Evolutionary conservation across 1,284 basidiomycete species (phyloP).

Genomic region (Malassezia equina): DNA sequence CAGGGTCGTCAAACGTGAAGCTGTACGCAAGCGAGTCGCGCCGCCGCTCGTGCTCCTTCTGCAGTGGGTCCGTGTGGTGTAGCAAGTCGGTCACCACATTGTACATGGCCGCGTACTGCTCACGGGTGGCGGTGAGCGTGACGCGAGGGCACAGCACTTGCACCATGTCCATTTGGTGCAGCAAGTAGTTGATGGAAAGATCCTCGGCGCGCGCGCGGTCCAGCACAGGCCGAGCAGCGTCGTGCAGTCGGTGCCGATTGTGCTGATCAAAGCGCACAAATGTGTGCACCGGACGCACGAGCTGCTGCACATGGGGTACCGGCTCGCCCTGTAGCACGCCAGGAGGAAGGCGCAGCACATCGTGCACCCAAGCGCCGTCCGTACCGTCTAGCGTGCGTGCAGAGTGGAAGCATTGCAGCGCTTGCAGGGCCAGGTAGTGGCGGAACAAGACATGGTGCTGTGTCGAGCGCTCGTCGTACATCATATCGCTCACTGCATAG

Average conservation of each 20-base stretch:
- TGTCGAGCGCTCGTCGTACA: conserved; percentile 70
- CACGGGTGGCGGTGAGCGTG: conserved; percentile 71
- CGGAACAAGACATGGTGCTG: conserved; percentile 76
- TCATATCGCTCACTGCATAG: conserved; percentile 70
- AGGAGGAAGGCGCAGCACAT: conserved; percentile 60
- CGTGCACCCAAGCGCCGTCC: not conserved
- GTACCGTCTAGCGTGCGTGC: not conserved
- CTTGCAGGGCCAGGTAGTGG: conserved; percentile 64
- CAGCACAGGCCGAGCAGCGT: conserved; percentile 15
- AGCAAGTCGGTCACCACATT: conserved; percentile 72
- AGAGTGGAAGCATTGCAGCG: conserved; percentile 81
- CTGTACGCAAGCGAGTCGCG: conserved; percentile 71
- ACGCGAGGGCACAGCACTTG: conserved; percentile 65
- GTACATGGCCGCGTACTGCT: conserved; percentile 77
- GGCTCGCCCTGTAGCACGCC: conserved; percentile 56
- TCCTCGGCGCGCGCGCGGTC: conserved; percentile 33
- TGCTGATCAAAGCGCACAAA: conserved; percentile 85
- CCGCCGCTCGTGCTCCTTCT: conserved; percentile 37
- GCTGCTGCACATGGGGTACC: conserved; percentile 55
- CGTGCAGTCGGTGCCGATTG: conserved; percentile 52
- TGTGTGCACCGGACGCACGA: conserved; percentile 80
- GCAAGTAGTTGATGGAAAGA: conserved; percentile 57
- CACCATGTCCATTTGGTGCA: conserved; percentile 73
- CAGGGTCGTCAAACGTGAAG: conserved; percentile 77
- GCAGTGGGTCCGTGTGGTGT: conserved; percentile 72